Percentiles rank a stretch among this genome's conserved stretches.
Evolutionary conservation across 257 asterid species (phyloP).

Genomic region (Nicotiana attenuata): DNA sequence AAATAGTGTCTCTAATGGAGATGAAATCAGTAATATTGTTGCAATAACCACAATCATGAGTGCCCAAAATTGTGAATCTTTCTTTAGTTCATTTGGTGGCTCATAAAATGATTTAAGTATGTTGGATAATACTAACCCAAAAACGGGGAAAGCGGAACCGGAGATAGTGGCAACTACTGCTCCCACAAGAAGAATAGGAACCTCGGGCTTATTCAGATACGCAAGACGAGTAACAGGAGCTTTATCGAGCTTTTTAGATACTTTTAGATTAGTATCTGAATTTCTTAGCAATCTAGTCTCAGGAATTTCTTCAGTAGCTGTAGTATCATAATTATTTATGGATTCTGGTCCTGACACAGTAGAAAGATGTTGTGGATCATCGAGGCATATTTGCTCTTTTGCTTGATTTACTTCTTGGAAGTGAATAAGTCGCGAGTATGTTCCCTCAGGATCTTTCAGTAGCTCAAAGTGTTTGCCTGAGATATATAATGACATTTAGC

Average conservation of each 20-base stretch:
- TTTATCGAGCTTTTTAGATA: constrained; percentile 30
- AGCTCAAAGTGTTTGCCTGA: constrained; percentile 49
- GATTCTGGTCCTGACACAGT: not conserved
- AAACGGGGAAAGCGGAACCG: constrained; percentile 59
- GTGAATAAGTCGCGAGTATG: constrained; percentile 39
- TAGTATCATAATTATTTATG: not conserved
- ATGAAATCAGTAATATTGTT: constrained; percentile 29
- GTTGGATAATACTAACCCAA: constrained; percentile 44
- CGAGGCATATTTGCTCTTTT: not conserved
- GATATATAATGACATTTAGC: not conserved
- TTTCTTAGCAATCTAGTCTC: constrained; percentile 19
- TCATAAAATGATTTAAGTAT: constrained; percentile 46
- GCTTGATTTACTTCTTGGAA: constrained; percentile 29
- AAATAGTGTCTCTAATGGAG: constrained; percentile 43
- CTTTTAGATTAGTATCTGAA: constrained; percentile 1
- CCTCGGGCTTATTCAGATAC: constrained; percentile 47
- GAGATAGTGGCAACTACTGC: constrained; percentile 36
- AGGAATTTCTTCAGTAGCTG: not conserved
- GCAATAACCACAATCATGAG: constrained; percentile 46
- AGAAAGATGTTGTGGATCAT: constrained; percentile 3
- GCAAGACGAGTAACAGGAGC: constrained; percentile 56
- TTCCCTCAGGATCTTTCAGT: constrained; percentile 34
- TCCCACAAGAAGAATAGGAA: constrained; percentile 46
- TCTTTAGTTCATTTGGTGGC: constrained; percentile 37
- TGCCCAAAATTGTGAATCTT: constrained; percentile 59